These are phyloP conservation scores for Eucalyptus urophylla DNA, from an alignment of 345 rosid species.

Conservation along the genomic window DNA sequence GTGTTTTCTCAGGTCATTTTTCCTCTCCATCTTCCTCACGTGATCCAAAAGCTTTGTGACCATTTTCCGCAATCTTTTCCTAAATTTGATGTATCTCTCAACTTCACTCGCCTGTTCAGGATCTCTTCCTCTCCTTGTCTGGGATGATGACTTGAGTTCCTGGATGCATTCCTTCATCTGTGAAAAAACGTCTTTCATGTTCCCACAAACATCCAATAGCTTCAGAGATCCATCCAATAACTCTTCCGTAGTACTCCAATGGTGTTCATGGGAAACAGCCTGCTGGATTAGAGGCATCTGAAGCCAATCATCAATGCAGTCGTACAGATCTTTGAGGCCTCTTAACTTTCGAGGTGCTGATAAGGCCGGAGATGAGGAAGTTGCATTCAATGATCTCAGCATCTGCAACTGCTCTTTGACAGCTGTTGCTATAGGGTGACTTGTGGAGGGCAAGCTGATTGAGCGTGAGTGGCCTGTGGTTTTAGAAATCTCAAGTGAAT, in stretches of 20 bases:
- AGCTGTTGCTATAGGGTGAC: not conserved
- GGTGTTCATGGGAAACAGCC: not conserved
- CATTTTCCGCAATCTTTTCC: not conserved
- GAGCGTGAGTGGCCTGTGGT: conserved; percentile 5
- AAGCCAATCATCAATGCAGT: conserved; percentile 1
- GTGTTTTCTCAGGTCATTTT: not conserved
- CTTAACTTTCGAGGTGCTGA: not conserved
- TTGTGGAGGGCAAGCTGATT: conserved; percentile 14
- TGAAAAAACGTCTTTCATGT: not conserved
- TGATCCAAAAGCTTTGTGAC: not conserved
- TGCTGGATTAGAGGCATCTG: not conserved
- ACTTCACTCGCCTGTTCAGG: not conserved
- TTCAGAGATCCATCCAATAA: conserved; percentile 4
- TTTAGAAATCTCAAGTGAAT: not conserved
- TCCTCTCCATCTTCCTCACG: not conserved
- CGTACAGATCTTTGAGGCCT: not conserved
- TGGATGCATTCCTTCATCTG: not conserved
- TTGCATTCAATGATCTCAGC: not conserved
- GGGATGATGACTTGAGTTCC: not conserved
- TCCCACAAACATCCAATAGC: not conserved
- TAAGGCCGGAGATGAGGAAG: not conserved
- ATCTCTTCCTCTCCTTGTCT: not conserved
- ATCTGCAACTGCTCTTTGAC: not conserved
- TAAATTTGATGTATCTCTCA: not conserved
- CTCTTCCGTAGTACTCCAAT: not conserved